A percentile compares a stretch with the other conserved stretches of the same genome.
Conservation (phyloP, 306 rosid species). For the Malus sieversii region DNA sequence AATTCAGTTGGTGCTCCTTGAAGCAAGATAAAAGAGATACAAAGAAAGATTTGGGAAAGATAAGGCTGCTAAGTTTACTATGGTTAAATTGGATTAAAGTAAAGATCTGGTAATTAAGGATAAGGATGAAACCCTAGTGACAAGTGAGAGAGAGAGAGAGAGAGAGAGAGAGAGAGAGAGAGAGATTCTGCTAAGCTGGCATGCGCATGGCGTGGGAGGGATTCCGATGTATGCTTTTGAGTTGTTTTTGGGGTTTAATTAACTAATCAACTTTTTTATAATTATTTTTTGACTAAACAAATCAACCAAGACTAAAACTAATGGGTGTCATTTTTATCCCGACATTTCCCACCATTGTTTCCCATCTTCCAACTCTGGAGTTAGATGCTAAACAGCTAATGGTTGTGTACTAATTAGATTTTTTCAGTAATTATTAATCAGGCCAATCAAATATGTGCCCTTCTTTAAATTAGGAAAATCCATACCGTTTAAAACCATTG, state of each 20-base stretch:
- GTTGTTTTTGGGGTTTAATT: constrained; percentile 31
- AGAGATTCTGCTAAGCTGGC: constrained; percentile 27
- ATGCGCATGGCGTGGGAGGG: constrained; percentile 56
- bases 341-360: constrained; percentile 62
- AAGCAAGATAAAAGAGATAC: constrained; percentile 2
- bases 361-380: constrained; percentile 63
- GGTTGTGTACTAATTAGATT: constrained; percentile 11
- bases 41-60: background rate
- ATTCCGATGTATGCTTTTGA: constrained; percentile 56
- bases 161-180: constrained; percentile 11
- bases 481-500: background rate
- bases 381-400: constrained; percentile 29
- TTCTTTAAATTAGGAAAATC: constrained; percentile 16
- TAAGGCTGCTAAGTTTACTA: constrained; percentile 22
- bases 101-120: constrained; percentile 35
- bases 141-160: constrained; percentile 2
- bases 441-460: constrained; percentile 32
- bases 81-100: constrained; percentile 23
- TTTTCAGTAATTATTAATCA: background rate
- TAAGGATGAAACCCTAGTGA: constrained; percentile 47
- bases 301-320: constrained; percentile 29
- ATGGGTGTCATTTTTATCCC: constrained; percentile 80
- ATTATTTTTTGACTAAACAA: background rate
- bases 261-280: constrained; percentile 7
- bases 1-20: background rate